Evolutionary conservation across 164 flowering plant genomes (phyloP).

Genomic region (Umbilicus rupestris): DNA sequence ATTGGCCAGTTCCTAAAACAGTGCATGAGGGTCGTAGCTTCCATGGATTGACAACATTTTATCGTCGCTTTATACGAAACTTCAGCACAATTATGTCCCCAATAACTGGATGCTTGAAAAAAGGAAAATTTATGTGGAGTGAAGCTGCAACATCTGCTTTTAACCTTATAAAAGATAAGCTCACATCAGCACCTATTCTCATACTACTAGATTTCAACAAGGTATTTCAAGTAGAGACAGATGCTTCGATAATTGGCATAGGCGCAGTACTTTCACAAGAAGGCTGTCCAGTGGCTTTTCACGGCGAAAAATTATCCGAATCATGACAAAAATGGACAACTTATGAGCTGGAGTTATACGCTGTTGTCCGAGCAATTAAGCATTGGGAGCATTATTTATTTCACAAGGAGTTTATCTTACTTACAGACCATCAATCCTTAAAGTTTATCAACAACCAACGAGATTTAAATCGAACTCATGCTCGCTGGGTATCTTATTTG

Average conservation of each 20-base stretch:
- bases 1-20: not conserved
- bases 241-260: not conserved
- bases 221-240: not conserved
- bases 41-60: not conserved
- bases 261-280: not conserved
- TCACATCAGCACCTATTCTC: not conserved
- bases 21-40: not conserved
- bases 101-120: not conserved
- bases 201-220: not conserved
- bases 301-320: not conserved
- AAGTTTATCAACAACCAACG: slow-evolving; percentile 4
- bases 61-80: not conserved
- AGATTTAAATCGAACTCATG: not conserved
- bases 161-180: not conserved
- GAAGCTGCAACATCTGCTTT: not conserved
- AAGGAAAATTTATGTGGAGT: not conserved
- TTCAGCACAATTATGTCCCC: not conserved
- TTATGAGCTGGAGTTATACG: slow-evolving; percentile 2
- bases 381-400: no score
- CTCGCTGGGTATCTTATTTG: not conserved
- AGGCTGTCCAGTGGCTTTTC: not conserved
- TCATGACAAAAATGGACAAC: not conserved
- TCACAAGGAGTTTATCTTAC: slow-evolving; percentile 1
- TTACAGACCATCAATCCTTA: not conserved
- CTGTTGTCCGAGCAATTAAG: not conserved